A percentile compares a stretch with the other conserved stretches of the same genome.
Evolutionary conservation across 1,139 yeast genomes (phyloP).

Genomic region (Suhomyces choctaworum): DNA sequence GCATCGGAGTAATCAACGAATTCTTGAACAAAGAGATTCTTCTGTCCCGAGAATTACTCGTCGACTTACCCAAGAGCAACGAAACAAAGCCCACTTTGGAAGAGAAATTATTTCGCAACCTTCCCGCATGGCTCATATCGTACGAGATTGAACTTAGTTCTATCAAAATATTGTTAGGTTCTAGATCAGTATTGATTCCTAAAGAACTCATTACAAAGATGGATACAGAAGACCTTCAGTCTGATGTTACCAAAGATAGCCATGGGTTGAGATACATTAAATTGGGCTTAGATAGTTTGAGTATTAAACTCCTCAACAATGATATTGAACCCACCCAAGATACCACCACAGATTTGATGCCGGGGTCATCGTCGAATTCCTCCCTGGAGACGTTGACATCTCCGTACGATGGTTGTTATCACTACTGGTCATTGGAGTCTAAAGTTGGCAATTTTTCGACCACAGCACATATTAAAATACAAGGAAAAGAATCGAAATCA

Average conservation of each 20-base stretch:
- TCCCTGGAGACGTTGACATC: conserved; percentile 30
- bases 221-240: conserved; percentile 29
- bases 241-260: conserved; percentile 40
- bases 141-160: conserved; percentile 32
- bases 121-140: conserved; percentile 52
- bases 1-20: conserved; percentile 32
- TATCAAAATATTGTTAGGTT: conserved; percentile 47
- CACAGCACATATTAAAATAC: conserved; percentile 29
- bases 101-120: conserved; percentile 32
- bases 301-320: conserved; percentile 14
- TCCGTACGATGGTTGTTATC: conserved; percentile 10
- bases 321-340: conserved; percentile 3
- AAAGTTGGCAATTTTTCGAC: conserved; percentile 22
- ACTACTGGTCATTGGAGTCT: conserved; percentile 23
- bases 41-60: conserved; percentile 10
- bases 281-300: conserved; percentile 14
- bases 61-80: background rate
- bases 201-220: conserved; percentile 36
- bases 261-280: conserved; percentile 37
- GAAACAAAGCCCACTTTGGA: conserved; percentile 5
- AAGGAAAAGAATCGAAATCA: conserved; percentile 12
- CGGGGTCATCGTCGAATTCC: conserved; percentile 15
- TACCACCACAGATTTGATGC: conserved; percentile 3
- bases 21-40: conserved; percentile 30
- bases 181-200: conserved; percentile 61